Evolutionary conservation across 2,329 filamentous ascomycete genomes (phyloP).

Genomic region (Aspergillaceae sp.): DNA sequence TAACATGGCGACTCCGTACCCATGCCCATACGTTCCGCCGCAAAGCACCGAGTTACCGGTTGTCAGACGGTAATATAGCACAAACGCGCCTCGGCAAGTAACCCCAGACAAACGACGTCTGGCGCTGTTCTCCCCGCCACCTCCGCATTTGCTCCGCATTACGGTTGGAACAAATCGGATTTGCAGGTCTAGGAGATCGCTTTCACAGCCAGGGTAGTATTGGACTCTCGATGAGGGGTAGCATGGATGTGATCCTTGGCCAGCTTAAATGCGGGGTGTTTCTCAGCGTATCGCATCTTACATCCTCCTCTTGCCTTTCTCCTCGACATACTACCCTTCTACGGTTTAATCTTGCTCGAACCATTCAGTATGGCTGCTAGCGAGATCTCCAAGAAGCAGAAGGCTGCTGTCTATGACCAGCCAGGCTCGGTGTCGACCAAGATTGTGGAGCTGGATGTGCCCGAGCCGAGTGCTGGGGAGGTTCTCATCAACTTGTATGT

Average conservation of each 20-base stretch:
- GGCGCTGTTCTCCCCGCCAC: not conserved
- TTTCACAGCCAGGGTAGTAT: too few relatives aligned
- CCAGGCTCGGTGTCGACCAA: constrained; percentile 58
- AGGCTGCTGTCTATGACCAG: constrained; percentile 56
- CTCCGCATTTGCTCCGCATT: not conserved
- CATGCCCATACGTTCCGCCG: not conserved
- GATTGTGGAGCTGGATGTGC: constrained; percentile 54
- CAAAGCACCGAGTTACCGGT: not conserved
- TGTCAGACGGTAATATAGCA: not conserved
- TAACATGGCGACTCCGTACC: not conserved
- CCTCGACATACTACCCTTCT: too few relatives aligned
- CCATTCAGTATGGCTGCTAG: constrained; percentile 24
- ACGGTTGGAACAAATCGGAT: not conserved
- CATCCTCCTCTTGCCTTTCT: too few relatives aligned
- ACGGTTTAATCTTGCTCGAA: not conserved
- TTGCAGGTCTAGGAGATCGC: not conserved
- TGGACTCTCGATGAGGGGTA: too few relatives aligned
- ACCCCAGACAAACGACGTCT: not conserved
- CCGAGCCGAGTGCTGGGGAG: constrained; percentile 55
- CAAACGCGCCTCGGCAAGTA: too few relatives aligned
- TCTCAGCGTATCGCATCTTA: too few relatives aligned
- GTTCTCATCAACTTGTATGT: constrained; percentile 53
- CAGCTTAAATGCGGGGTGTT: too few relatives aligned
- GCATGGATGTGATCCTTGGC: too few relatives aligned
- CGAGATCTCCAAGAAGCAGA: constrained; percentile 51